phyloP scores from a whole-genome alignment of 2,329 filamentous ascomycete genomes.

The Ophiostoma novo-ulmi region DNA sequence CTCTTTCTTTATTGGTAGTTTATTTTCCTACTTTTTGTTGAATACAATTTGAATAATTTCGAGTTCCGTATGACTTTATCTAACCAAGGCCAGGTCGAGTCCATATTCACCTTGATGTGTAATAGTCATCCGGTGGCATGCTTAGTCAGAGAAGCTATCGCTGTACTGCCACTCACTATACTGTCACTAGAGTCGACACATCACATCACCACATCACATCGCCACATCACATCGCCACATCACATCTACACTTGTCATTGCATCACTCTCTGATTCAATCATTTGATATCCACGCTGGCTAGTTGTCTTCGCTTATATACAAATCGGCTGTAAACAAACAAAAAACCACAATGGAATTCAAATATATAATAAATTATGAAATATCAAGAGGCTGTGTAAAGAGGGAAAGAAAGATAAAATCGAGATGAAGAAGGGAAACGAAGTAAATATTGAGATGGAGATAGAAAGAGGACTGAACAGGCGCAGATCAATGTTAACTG shows the following conservation, averaged over 20 bases:
- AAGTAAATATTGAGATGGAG: neutral
- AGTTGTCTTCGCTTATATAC: constrained; percentile 9
- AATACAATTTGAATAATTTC: too few relatives aligned
- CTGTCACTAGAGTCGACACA: neutral
- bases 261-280: neutral
- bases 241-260: neutral
- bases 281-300: constrained; percentile 1
- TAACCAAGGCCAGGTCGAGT: too few relatives aligned
- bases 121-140: neutral
- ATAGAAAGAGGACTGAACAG: neutral
- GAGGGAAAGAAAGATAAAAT: neutral
- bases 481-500: neutral
- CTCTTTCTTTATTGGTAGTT: too few relatives aligned
- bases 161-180: neutral
- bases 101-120: too few relatives aligned
- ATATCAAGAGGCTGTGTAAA: neutral
- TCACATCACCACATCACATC: constrained; percentile 5
- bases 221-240: neutral
- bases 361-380: neutral
- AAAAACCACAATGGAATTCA: neutral
- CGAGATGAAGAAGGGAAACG: neutral
- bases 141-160: neutral
- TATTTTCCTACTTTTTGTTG: neutral
- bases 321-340: neutral
- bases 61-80: too few relatives aligned